A percentile compares a stretch with the other conserved stretches of the same genome.
phyloP scores from a whole-genome alignment of 257 asterid species.

The Jacaranda copaia region DNA sequence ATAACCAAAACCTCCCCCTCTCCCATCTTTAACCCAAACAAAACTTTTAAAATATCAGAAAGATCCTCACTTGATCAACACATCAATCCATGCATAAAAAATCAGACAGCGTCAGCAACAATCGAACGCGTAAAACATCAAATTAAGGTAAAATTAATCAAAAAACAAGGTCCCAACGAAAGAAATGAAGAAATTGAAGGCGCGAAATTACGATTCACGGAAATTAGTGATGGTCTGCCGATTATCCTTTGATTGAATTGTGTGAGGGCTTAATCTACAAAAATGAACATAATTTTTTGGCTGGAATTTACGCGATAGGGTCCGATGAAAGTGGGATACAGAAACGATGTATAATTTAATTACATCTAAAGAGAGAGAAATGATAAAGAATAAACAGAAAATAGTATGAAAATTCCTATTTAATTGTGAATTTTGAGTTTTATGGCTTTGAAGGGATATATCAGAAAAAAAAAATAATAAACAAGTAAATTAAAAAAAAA shows the following conservation, averaged over 20 bases:
- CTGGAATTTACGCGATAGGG: conserved; percentile 35
- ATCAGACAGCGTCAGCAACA: conserved; percentile 15
- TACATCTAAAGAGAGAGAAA: conserved; percentile 4
- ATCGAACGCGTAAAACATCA: conserved; percentile 20
- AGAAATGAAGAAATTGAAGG: conserved; percentile 30
- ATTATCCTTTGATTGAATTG: conserved; percentile 30
- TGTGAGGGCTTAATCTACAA: conserved; percentile 24
- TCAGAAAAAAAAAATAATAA: too few species aligned
- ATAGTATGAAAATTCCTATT: not conserved
- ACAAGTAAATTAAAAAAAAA: too few species aligned
- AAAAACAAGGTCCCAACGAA: not conserved
- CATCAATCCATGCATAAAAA: not conserved
- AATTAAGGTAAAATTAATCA: conserved; percentile 20
- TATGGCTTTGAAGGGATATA: not conserved
- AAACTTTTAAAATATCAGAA: not conserved
- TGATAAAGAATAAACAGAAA: not conserved
- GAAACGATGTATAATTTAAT: not conserved
- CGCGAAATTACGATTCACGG: conserved; percentile 41
- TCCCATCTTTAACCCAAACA: not conserved
- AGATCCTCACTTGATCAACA: conserved; percentile 35
- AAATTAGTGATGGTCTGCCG: conserved; percentile 31
- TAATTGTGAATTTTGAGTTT: not conserved
- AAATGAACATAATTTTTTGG: not conserved
- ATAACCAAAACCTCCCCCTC: not conserved
- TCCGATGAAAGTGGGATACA: conserved; percentile 32